A percentile compares a stretch with the other conserved stretches of the same genome.
These are phyloP conservation scores for Isatis tinctoria DNA, from an alignment of 345 rosid species.

Conservation along the genomic window DNA sequence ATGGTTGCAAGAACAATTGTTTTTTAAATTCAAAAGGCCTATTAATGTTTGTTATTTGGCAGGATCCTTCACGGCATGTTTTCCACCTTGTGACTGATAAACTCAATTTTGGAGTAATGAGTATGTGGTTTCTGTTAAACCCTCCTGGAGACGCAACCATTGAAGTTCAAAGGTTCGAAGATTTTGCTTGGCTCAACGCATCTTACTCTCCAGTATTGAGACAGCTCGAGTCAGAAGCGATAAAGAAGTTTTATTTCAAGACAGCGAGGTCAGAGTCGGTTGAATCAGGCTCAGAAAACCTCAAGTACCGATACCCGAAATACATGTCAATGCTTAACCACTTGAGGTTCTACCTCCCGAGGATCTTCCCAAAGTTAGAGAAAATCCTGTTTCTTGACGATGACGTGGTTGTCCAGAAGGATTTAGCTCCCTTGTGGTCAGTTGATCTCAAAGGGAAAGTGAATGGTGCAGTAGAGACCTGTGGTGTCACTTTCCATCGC, in stretches of 20 bases:
- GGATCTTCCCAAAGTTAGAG: conserved; percentile 49
- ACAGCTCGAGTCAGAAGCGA: conserved; percentile 38
- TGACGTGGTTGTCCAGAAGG: conserved; percentile 70
- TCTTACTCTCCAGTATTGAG: conserved; percentile 45
- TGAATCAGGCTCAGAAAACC: conserved; percentile 25
- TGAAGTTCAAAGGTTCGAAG: conserved; percentile 44
- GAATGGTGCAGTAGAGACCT: conserved; percentile 71
- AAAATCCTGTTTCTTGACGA: conserved; percentile 65
- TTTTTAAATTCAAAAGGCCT: not conserved
- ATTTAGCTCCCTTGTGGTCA: conserved; percentile 43
- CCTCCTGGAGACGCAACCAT: conserved; percentile 42
- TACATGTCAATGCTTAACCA: conserved; percentile 59
- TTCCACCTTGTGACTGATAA: conserved; percentile 56
- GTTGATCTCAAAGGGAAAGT: conserved; percentile 57
- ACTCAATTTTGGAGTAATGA: conserved; percentile 47
- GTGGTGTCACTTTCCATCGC: conserved; percentile 52
- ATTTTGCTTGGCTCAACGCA: conserved; percentile 45
- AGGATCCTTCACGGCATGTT: conserved; percentile 37
- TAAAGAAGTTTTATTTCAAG: conserved; percentile 39
- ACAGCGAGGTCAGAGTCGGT: conserved; percentile 29
- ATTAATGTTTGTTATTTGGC: not conserved
- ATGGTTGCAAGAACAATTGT: not conserved
- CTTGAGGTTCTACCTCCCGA: conserved; percentile 57
- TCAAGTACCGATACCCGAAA: conserved; percentile 53
- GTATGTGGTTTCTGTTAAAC: conserved; percentile 48